These are phyloP conservation scores for Atkinsonella hypoxylon DNA, from an alignment of 2,329 filamentous ascomycete species.

Conservation along the genomic window DNA sequence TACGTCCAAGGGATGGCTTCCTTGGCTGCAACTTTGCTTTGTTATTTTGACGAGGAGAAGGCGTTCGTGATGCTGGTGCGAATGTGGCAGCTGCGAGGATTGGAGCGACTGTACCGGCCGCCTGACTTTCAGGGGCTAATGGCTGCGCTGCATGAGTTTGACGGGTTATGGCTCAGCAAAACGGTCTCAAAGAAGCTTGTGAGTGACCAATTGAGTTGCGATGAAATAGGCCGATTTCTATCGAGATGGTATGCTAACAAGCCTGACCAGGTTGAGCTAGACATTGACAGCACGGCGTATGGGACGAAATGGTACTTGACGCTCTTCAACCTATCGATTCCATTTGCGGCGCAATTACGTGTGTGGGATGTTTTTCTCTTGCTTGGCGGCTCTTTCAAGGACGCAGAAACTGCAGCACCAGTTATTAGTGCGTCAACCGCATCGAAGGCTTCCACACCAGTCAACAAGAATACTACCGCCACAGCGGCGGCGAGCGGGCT, in stretches of 20 bases:
- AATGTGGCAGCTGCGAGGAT: slow-evolving; percentile 77
- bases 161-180: slow-evolving; percentile 70
- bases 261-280: slow-evolving; percentile 50
- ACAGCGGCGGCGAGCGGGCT: slow-evolving; percentile 38
- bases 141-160: slow-evolving; percentile 74
- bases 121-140: slow-evolving; percentile 74
- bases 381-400: slow-evolving; percentile 40
- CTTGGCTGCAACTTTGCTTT: slow-evolving; percentile 80
- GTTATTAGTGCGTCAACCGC: slow-evolving; percentile 1
- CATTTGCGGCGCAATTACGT: slow-evolving; percentile 84
- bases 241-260: no score
- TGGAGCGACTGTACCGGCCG: slow-evolving; percentile 71
- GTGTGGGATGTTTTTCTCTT: slow-evolving; percentile 98
- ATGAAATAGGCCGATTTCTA: no score
- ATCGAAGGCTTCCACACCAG: slow-evolving; percentile 4
- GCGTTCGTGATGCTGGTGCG: slow-evolving; percentile 95
- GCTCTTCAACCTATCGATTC: slow-evolving; percentile 92
- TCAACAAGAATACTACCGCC: slow-evolving; percentile 6
- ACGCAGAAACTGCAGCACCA: background rate
- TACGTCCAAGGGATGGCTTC: slow-evolving; percentile 99
- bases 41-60: slow-evolving; percentile 92
- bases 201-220: slow-evolving; percentile 24
- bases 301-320: slow-evolving; percentile 96
- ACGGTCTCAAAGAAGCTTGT: slow-evolving; percentile 74
- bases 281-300: slow-evolving; percentile 82